phyloP scores from a whole-genome alignment of 768 basidiomycete genomes.

The Brasilioporus rufonigricans region DNA sequence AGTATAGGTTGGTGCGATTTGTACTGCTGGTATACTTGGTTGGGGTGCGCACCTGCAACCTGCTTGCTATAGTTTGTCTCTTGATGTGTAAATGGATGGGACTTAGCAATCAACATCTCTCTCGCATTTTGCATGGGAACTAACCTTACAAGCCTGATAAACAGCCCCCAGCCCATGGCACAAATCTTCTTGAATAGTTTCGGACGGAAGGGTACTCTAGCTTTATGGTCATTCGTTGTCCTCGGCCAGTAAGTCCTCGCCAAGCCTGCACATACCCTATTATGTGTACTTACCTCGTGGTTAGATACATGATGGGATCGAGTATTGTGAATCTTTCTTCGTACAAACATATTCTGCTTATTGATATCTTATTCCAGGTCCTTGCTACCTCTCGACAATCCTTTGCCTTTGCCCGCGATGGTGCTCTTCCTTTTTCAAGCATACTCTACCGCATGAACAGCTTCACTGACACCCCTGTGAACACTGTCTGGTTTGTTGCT shows the following conservation, averaged over 20 bases:
- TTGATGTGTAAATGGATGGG: background rate
- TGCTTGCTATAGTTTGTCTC: background rate
- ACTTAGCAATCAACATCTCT: constrained; percentile 46
- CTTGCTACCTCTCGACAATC: constrained; percentile 53
- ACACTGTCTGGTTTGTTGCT: constrained; percentile 31
- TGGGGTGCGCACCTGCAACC: constrained; percentile 34
- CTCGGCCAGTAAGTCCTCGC: constrained; percentile 43
- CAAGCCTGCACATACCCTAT: constrained; percentile 30
- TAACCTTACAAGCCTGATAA: constrained; percentile 41
- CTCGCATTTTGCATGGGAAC: constrained; percentile 59
- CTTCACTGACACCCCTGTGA: constrained; percentile 53
- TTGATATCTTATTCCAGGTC: constrained; percentile 34
- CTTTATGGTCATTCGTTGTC: constrained; percentile 54
- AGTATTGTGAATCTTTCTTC: constrained; percentile 36
- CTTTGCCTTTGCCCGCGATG: constrained; percentile 59
- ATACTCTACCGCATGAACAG: constrained; percentile 56
- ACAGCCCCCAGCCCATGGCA: constrained; percentile 46
- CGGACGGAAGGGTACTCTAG: constrained; percentile 43
- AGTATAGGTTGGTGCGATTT: constrained; percentile 35
- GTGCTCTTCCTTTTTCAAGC: constrained; percentile 56
- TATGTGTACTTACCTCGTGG: background rate
- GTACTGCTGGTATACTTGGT: constrained; percentile 45
- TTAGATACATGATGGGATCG: constrained; percentile 49
- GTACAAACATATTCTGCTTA: background rate
- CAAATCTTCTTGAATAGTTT: constrained; percentile 41